A percentile compares a stretch with the other conserved stretches of the same genome.
These are phyloP conservation scores for Xylaria castorea DNA, from an alignment of 495 filamentous ascomycete genomes.

Conservation along the genomic window DNA sequence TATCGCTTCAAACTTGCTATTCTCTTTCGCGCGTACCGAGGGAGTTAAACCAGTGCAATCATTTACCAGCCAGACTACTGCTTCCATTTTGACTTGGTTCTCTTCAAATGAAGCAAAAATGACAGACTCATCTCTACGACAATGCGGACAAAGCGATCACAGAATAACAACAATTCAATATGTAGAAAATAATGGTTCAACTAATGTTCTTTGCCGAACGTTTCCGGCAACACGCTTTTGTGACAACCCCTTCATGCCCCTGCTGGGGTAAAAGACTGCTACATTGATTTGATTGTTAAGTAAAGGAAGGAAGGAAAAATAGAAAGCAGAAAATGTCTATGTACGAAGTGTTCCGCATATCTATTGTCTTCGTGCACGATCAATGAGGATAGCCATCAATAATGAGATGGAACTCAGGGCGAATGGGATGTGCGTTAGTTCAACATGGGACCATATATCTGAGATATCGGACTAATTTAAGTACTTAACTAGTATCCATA, in stretches of 20 bases:
- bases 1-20: neutral
- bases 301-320: neutral
- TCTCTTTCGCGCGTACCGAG: neutral
- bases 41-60: neutral
- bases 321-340: neutral
- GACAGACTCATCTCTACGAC: neutral
- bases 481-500: too few species aligned
- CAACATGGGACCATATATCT: too few species aligned
- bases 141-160: neutral
- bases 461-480: too few species aligned
- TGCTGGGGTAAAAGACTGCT: neutral
- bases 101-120: neutral
- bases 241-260: neutral
- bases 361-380: too few species aligned
- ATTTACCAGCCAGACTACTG: neutral
- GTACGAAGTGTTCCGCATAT: too few species aligned
- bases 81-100: neutral
- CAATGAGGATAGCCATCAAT: too few species aligned
- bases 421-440: too few species aligned
- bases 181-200: neutral
- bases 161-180: neutral
- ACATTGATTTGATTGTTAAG: neutral
- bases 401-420: too few species aligned
- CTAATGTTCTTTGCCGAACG: neutral
- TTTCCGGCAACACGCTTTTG: slow-evolving; percentile 1